Evolutionary conservation across 73 alveolate genomes (phyloP), one percentile per base, ranked within the genome.

Genomic region (Stentor roeselii): DNA sequence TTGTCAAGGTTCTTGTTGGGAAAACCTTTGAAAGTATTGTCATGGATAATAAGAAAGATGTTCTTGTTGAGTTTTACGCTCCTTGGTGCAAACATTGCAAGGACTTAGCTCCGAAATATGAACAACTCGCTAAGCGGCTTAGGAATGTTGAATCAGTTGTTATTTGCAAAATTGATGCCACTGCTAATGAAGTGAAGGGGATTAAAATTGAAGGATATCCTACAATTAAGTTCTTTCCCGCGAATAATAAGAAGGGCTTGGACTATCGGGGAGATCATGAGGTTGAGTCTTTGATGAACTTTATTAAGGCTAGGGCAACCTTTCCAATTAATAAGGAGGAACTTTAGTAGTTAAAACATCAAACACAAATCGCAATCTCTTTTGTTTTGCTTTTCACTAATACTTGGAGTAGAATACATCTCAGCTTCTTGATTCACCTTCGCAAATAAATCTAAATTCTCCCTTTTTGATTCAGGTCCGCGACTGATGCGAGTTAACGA

Each of bases 101-200:
- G 75, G 78, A 75, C 3, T 78, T 91, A 34, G 87, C 92, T n/a
- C 95, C 97, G 3, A 78, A 59, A 35, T 89, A 90, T 83, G 93
- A 82, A 60, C 75, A 89, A 86, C 75, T 89, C 31, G 95, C 97
- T 30, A 78, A 86, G 60, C 60, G 27, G 3, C 32, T 35, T 1
- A 67, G 15, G 36, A 37, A n/a, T 4, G 84, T 21, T 36, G 84
- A 80, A 27, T 36, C 3, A 3, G 75, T 90, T 39, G 78, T 92
- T 38, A 90, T 94, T 40, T 94, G 92, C 36, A 89, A 94, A 75
- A 59, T 83, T 58, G 94, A 94, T 86, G 96, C 93, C 58, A 90
- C 97, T 60, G 97, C 93, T 2, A 94, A 94, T 89, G 98, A 94
- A 80, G 84, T 90, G 38, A 93, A 87, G 59, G 92, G 91, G 60